Percentiles rank a stretch among this genome's conserved stretches.
Evolutionary conservation across 257 asterid species (phyloP).

Genomic region (Solanum neorickii): DNA sequence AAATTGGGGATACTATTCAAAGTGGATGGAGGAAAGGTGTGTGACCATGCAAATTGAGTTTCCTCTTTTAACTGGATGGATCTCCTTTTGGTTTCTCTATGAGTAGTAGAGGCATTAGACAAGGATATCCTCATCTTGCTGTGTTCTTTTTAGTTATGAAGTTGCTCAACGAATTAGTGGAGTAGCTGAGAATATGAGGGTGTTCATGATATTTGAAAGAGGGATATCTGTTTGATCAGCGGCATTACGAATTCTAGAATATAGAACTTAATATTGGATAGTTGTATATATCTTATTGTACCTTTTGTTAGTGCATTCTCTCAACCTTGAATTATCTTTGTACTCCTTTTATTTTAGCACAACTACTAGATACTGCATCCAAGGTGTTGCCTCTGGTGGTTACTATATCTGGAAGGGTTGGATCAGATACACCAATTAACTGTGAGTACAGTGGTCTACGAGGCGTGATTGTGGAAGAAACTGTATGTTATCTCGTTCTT

Average conservation of each 20-base stretch:
- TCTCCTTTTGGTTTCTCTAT: not conserved
- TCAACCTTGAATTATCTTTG: not conserved
- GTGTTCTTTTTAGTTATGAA: not conserved
- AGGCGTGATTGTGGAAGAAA: constrained; percentile 96
- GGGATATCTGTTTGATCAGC: not conserved
- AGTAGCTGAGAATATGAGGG: not conserved
- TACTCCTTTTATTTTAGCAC: constrained; percentile 33
- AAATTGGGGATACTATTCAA: not conserved
- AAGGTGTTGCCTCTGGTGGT: constrained; percentile 84
- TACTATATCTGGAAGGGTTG: constrained; percentile 88
- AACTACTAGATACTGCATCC: constrained; percentile 74
- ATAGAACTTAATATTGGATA: not conserved
- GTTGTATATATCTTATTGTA: not conserved
- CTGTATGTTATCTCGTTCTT: constrained; percentile 39
- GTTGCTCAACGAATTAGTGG: not conserved
- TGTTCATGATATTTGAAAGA: not conserved
- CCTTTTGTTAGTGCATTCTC: not conserved
- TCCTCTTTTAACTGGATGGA: not conserved
- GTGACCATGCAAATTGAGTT: not conserved
- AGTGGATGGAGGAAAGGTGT: not conserved
- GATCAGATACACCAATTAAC: constrained; percentile 78
- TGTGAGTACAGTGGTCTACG: constrained; percentile 91
- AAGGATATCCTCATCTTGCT: not conserved
- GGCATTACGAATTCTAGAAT: not conserved
- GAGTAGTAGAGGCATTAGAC: not conserved